Conservation (phyloP, 345 rosid genomes). For the Syzygium jambos region DNA sequence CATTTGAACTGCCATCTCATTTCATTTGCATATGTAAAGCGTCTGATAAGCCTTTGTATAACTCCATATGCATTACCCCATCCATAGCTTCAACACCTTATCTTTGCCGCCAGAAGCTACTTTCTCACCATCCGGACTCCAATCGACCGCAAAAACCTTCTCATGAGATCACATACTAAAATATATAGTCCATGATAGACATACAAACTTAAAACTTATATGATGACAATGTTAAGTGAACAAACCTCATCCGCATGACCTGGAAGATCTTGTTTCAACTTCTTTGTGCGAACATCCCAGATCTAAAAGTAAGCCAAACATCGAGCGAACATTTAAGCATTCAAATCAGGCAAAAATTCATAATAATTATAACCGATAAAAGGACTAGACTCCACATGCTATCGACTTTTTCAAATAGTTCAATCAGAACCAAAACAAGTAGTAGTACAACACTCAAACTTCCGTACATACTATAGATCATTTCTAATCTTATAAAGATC, state of each 20-base stretch:
- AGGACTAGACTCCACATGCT: background rate
- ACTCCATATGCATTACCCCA: conserved; percentile 39
- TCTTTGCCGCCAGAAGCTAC: conserved; percentile 96
- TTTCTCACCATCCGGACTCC: conserved; percentile 99
- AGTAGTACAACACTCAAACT: background rate
- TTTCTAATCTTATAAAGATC: background rate
- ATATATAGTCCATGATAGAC: background rate
- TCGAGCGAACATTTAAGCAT: background rate
- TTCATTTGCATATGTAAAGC: background rate
- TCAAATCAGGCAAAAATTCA: background rate
- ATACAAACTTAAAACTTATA: background rate
- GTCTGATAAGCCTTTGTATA: background rate
- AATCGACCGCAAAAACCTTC: conserved; percentile 87
- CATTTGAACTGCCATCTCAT: background rate
- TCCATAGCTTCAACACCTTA: conserved; percentile 87
- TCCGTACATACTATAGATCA: background rate
- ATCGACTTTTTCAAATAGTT: background rate
- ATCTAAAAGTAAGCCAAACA: conserved; percentile 25
- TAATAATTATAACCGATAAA: background rate
- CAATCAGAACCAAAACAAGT: background rate
- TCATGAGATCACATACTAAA: background rate
- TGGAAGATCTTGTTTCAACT: conserved; percentile 87
- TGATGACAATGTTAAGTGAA: background rate
- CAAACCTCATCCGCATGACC: conserved; percentile 92
- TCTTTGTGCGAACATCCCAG: conserved; percentile 77